phyloP scores from a whole-genome alignment of 768 basidiomycete species.

The Coprinopsis marcescibilis region DNA sequence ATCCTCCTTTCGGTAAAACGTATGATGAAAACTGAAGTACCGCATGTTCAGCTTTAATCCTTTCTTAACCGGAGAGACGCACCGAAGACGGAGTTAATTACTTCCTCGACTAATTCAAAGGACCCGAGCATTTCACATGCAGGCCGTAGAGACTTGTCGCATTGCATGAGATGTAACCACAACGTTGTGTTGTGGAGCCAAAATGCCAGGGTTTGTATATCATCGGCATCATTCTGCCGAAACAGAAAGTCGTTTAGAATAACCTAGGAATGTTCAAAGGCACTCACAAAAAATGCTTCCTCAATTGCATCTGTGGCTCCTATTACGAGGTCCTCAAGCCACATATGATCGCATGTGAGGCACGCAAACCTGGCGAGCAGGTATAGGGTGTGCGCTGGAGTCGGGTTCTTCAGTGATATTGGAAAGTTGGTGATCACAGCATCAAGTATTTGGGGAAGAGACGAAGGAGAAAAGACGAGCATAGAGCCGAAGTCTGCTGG shows the following conservation, averaged over 20 bases:
- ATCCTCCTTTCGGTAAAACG: constrained; percentile 86
- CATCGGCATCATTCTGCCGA: constrained; percentile 78
- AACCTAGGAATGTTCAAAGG: constrained; percentile 5
- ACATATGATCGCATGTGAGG: constrained; percentile 80
- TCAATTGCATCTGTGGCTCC: constrained; percentile 92
- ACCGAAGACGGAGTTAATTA: constrained; percentile 95
- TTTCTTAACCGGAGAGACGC: constrained; percentile 14
- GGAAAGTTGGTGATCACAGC: constrained; percentile 74
- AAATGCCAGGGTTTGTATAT: constrained; percentile 81
- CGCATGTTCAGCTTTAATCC: constrained; percentile 7
- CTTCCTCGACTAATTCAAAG: constrained; percentile 83
- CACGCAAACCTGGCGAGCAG: constrained; percentile 92
- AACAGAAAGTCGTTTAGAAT: constrained; percentile 12
- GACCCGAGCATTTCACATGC: constrained; percentile 82
- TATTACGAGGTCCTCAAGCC: constrained; percentile 90
- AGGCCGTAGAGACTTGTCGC: constrained; percentile 71
- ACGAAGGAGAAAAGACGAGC: constrained; percentile 86
- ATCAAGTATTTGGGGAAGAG: constrained; percentile 73
- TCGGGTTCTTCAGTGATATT: constrained; percentile 64
- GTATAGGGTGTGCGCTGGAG: constrained; percentile 90
- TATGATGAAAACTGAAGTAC: constrained; percentile 79
- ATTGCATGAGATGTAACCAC: constrained; percentile 87
- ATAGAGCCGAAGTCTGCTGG: constrained; percentile 74
- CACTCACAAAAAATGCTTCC: constrained; percentile 82
- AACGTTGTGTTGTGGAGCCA: constrained; percentile 92